Evolutionary conservation across 2,329 filamentous ascomycete species (phyloP).

Genomic region (Celoporthe dispersa): DNA sequence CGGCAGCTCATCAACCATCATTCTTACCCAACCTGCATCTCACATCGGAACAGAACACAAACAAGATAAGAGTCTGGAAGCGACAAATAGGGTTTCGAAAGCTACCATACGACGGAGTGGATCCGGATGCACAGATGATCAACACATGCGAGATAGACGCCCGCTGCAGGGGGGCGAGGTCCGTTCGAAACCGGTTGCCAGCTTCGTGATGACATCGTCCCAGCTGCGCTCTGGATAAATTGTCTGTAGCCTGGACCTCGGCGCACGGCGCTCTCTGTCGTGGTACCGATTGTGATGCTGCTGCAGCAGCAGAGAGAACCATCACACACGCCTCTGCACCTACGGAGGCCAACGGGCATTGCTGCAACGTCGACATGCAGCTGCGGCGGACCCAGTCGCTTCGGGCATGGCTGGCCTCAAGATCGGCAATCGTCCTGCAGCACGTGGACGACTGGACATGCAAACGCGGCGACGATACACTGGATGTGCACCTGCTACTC

Average conservation of each 20-base stretch:
- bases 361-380: conserved; percentile 9
- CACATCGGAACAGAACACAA: neutral
- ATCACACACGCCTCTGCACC: conserved; percentile 8
- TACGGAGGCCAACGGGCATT: conserved; percentile 1
- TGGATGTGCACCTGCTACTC: neutral
- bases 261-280: neutral
- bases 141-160: neutral
- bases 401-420: conserved; percentile 7
- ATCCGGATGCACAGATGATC: conserved; percentile 2
- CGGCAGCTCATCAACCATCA: neutral
- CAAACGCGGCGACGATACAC: neutral
- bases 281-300: neutral
- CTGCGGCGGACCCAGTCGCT: neutral
- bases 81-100: neutral
- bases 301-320: neutral
- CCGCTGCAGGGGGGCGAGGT: neutral
- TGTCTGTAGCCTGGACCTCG: neutral
- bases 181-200: neutral
- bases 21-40: neutral
- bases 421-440: conserved; percentile 2
- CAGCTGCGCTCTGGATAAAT: neutral
- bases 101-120: neutral
- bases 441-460: neutral
- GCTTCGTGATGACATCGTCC: neutral
- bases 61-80: neutral